Conservation (phyloP, 768 basidiomycete species). For the Leccinum uliginosum region DNA sequence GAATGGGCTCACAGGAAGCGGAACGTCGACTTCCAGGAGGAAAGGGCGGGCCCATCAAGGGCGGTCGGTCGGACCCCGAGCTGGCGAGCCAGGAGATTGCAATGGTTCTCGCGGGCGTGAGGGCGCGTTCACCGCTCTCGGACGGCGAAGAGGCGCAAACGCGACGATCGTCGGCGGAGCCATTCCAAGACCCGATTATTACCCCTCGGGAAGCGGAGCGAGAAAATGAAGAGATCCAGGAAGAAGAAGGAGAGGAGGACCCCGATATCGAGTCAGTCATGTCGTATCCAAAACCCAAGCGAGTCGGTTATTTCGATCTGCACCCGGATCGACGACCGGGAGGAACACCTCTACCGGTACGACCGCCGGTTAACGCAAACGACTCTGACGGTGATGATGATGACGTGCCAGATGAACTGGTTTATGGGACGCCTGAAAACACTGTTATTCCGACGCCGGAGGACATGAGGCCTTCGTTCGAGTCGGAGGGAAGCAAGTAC, state of each 20-base stretch:
- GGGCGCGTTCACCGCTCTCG: conserved; percentile 32
- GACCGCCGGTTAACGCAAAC: conserved; percentile 25
- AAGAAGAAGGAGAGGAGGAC: conserved; percentile 39
- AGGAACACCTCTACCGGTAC: conserved; percentile 17
- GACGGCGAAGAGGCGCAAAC: conserved; percentile 38
- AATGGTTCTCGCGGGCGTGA: conserved; percentile 59
- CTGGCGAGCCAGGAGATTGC: conserved; percentile 70
- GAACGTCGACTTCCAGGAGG: conserved; percentile 27
- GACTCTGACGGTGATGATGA: conserved; percentile 32
- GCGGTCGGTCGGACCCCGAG: conserved; percentile 57
- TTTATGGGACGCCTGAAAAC: conserved; percentile 27
- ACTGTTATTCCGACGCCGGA: conserved; percentile 16
- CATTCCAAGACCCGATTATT: neutral
- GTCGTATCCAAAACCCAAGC: conserved; percentile 32
- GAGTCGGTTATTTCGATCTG: conserved; percentile 72
- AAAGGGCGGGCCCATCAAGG: conserved; percentile 25
- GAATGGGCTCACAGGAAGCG: conserved; percentile 55
- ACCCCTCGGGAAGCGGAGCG: conserved; percentile 10
- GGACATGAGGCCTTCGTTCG: conserved; percentile 29
- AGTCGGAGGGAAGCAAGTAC: conserved; percentile 32
- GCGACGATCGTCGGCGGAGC: conserved; percentile 17
- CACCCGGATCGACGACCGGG: conserved; percentile 66
- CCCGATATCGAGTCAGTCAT: conserved; percentile 42
- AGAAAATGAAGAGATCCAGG: conserved; percentile 13
- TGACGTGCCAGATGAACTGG: conserved; percentile 32